Evolutionary conservation across 805 yeast genomes (phyloP), one percentile per base, ranked within the genome.

Genomic region (Candida ulmi): DNA sequence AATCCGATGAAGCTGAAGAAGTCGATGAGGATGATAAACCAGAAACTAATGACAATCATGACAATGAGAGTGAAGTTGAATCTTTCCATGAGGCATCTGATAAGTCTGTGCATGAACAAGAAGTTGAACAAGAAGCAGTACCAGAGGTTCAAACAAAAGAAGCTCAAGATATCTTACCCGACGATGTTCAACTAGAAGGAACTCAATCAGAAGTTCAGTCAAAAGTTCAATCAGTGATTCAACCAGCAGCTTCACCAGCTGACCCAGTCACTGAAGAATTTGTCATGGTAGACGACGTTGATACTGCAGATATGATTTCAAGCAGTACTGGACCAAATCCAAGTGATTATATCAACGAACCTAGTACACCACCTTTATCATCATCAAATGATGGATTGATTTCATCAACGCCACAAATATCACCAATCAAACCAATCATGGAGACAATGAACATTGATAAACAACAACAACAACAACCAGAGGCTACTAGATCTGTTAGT

Each of bases 341-440:
- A 9, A 52, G 48, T 37, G 46, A 42, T 17, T 2, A 32, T 3
- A 29, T 44, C 8, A 36, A 46, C 35, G 58, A 52, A 23, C 58
- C 60, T 28, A 40, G 36, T n/a, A 55, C 58, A 1, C 60, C 60
- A 19, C 46, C 57, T 2, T 23, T 36, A 8, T 26, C 35, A 23
- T 36, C 45, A 7, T 24, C 38, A 3, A 41, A 44, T 4, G 51
- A 51, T 16, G 54, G 48, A 4, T 24, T 51, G n/a, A 50, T 55
- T 8, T 52, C 57, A 18, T 50, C 56, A 1, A 54, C 56, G 1
- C 56, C 56, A 23, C 52, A 48, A 28, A 42, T 45, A 3, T 54
- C 60, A 2, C 60, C 60, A 18, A 54, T 55, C 31, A 52, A 50
- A 32, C 44, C 57, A 2, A 30, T 54, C 5, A 40, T 40, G 8